phyloP scores from a whole-genome alignment of 495 filamentous ascomycete genomes.

The Letharia lupina region DNA sequence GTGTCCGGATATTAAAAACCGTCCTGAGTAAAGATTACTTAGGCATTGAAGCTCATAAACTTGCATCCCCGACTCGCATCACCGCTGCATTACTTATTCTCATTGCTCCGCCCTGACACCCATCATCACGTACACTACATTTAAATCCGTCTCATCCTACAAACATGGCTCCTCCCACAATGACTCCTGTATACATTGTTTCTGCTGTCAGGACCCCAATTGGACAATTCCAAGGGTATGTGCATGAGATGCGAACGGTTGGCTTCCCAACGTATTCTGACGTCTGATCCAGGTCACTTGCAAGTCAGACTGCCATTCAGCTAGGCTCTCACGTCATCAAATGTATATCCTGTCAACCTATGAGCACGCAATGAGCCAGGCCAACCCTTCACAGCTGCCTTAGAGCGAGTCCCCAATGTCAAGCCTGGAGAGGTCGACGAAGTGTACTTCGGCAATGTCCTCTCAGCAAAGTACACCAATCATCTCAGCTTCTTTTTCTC shows the following conservation, averaged over 20 bases:
- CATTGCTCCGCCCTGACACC: background rate
- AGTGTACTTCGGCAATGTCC: constrained; percentile 95
- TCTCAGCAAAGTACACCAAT: constrained; percentile 75
- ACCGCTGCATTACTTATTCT: background rate
- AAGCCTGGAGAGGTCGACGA: constrained; percentile 83
- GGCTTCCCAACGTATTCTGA: constrained; percentile 20
- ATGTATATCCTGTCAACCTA: constrained; percentile 41
- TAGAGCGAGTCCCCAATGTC: constrained; percentile 76
- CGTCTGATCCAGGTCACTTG: constrained; percentile 55
- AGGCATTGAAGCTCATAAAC: too few relatives aligned
- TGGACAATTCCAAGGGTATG: constrained; percentile 86
- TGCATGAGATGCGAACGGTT: constrained; percentile 20
- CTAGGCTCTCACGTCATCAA: constrained; percentile 89
- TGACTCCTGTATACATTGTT: constrained; percentile 90
- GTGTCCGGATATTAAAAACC: too few relatives aligned
- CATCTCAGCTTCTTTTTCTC: constrained; percentile 8
- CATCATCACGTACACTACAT: background rate
- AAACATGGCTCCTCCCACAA: constrained; percentile 35
- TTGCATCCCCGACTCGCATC: background rate
- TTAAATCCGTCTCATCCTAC: background rate
- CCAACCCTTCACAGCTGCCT: constrained; percentile 52
- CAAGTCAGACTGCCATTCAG: constrained; percentile 75
- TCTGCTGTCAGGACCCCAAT: constrained; percentile 83
- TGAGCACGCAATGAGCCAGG: constrained; percentile 3
- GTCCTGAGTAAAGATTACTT: too few relatives aligned